Conservation (phyloP, 805 yeast genomes). For the Lipomyces lipofer region DNA sequence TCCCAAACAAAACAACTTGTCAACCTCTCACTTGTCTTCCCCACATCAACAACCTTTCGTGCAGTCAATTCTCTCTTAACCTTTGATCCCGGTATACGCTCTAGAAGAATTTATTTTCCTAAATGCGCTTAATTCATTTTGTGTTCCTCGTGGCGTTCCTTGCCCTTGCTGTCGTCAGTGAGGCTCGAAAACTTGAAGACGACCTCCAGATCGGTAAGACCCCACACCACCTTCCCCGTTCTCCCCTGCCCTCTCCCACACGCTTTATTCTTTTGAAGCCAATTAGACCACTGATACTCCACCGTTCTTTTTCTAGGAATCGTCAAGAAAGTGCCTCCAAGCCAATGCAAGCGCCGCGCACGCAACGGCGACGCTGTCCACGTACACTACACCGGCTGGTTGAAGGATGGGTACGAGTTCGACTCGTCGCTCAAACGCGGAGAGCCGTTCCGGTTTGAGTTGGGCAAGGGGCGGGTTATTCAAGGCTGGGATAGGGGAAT, state of each 20-base stretch:
- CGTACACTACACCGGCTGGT: slow-evolving; percentile 77
- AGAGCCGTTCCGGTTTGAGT: slow-evolving; percentile 64
- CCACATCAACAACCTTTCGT: too few relatives aligned
- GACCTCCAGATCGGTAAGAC: slow-evolving; percentile 17
- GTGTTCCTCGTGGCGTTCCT: not conserved
- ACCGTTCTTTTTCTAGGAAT: slow-evolving; percentile 8
- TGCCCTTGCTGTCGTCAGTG: not conserved
- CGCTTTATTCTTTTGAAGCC: not conserved
- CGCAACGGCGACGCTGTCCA: slow-evolving; percentile 63
- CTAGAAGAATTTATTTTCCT: too few relatives aligned
- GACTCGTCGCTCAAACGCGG: slow-evolving; percentile 71
- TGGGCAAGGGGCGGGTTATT: slow-evolving; percentile 81
- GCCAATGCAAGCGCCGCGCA: slow-evolving; percentile 47
- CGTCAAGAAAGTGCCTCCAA: slow-evolving; percentile 17
- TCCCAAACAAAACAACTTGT: too few relatives aligned
- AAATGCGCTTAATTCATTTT: too few relatives aligned
- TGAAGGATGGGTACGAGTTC: slow-evolving; percentile 67
- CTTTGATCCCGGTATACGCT: too few relatives aligned
- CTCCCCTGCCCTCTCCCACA: not conserved
- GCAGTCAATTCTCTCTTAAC: too few relatives aligned
- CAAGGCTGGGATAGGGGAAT: slow-evolving; percentile 91
- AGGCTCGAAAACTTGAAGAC: not conserved
- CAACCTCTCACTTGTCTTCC: too few relatives aligned
- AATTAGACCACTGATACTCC: too few relatives aligned
- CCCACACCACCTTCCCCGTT: not conserved